Base-by-base conservation (phyloP, 768 basidiomycete species). In the Galerina marginata region DNA sequence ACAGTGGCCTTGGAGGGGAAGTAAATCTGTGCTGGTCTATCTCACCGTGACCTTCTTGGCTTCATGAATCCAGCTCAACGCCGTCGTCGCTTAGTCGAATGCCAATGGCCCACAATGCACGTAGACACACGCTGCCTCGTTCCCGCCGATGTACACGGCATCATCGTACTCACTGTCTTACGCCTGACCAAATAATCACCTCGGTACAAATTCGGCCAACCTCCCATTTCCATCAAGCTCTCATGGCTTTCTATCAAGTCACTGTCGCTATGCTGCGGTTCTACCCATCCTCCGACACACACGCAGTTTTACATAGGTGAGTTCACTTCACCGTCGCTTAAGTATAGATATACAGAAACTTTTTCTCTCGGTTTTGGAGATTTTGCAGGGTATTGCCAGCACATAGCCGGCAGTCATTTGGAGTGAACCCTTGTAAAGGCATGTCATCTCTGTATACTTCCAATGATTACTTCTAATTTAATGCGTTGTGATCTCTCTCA, bases 211-310 rank as follows among this genome's bases (percentile, higher is more conserved):
- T 26, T 38, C 52, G 37, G 59, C 50, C 56, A 52, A 6, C 38
- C 44, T 20, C 39, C 38, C 25, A 26, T 15, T 40, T 53, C 42
- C 25, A 26, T 62, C 55, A 42, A 48, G 26, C 52, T 54, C 50
- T 50, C 56, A 50, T 58, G 61, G 51, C 42, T 57, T 57, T 47
- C 61, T 62, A 53, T 58, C 61, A 62, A 58, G 48, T 50, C 46
- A 48, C 50, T 44, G 52, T 62, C 56, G 62, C 58, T 52, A 57
- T 45, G 54, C 37, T 47, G 48, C 47, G 54, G 47, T 50, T 60
- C 25, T 25, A n/a, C 37, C 29, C 50, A 48, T 54, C 52, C 50
- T 60, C 63, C 66, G 66, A 64, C 50, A 44, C 49, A 38, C 46
- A 56, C 66, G 65, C 57, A 59, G 25, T 44, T 64, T 61, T 45